phyloP scores from a whole-genome alignment of 805 yeast genomes.

The Candida montana region DNA sequence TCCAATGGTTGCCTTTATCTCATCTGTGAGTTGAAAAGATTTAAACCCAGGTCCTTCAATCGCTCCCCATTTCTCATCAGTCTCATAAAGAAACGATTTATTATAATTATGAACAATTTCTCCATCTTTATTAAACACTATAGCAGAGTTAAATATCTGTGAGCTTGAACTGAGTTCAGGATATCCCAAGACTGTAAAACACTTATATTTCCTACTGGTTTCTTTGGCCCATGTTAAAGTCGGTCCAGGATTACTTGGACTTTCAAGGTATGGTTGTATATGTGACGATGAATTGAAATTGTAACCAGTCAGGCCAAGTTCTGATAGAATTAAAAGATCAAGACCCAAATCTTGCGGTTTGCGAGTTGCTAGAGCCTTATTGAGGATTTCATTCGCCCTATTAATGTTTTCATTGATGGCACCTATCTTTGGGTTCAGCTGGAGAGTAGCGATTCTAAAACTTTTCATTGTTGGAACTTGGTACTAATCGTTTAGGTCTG shows the following conservation, averaged over 20 bases:
- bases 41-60: constrained; percentile 57
- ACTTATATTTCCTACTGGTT: constrained; percentile 43
- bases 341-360: constrained; percentile 27
- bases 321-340: constrained; percentile 78
- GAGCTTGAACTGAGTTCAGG: constrained; percentile 47
- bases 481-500: too few species aligned
- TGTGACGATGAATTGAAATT: constrained; percentile 48
- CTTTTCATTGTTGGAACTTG: constrained; percentile 18
- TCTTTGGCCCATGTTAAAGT: constrained; percentile 52
- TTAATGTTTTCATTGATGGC: constrained; percentile 47
- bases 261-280: constrained; percentile 53
- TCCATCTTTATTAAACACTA: constrained; percentile 58
- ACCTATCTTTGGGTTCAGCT: constrained; percentile 62
- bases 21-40: constrained; percentile 32
- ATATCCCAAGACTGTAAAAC: constrained; percentile 76
- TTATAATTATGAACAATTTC: constrained; percentile 58
- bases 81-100: constrained; percentile 69
- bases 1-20: constrained; percentile 56
- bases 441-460: constrained; percentile 59
- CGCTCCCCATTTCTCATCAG: constrained; percentile 82
- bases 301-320: constrained; percentile 80
- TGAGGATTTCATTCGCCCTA: constrained; percentile 34
- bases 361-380: constrained; percentile 18
- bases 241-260: constrained; percentile 35
- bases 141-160: constrained; percentile 63